Evolutionary conservation across 345 rosid species (phyloP).

Genomic region (Trapa incisa): DNA sequence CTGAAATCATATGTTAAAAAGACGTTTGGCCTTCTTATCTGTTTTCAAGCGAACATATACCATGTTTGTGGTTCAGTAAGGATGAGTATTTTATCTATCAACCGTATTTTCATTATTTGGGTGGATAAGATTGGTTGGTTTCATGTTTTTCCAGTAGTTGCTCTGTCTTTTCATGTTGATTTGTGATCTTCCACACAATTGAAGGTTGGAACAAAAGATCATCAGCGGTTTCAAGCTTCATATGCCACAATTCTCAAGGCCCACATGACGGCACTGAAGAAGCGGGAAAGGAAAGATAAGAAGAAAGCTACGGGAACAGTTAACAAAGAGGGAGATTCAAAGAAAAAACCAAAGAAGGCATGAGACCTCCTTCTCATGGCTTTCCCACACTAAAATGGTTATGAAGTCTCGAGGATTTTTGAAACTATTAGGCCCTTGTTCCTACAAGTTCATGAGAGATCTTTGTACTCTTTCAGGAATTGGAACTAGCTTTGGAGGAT

Average conservation of each 20-base stretch:
- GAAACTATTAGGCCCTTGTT: neutral
- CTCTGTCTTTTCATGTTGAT: conserved; percentile 5
- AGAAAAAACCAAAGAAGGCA: conserved; percentile 4
- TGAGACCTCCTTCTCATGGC: neutral
- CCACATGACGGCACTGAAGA: conserved; percentile 77
- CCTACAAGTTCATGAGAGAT: neutral
- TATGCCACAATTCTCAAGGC: conserved; percentile 91
- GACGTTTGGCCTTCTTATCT: too few relatives aligned
- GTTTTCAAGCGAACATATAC: too few relatives aligned
- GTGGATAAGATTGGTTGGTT: neutral
- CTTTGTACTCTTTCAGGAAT: too few relatives aligned
- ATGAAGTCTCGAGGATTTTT: neutral
- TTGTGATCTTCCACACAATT: conserved; percentile 3
- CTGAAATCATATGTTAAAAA: too few relatives aligned
- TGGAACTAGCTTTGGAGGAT: neutral
- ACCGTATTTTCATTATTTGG: too few relatives aligned
- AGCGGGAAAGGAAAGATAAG: conserved; percentile 85
- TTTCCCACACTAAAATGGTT: neutral
- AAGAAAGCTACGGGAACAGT: conserved; percentile 52
- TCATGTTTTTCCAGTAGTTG: neutral
- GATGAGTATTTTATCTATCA: too few relatives aligned
- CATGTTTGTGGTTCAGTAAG: too few relatives aligned
- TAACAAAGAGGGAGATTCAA: conserved; percentile 1
- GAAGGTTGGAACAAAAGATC: conserved; percentile 85
- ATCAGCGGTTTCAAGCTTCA: conserved; percentile 87